Percentiles rank a stretch among this genome's conserved stretches.
phyloP scores from a whole-genome alignment of 805 yeast genomes.

The Yarrowia keelungensis region DNA sequence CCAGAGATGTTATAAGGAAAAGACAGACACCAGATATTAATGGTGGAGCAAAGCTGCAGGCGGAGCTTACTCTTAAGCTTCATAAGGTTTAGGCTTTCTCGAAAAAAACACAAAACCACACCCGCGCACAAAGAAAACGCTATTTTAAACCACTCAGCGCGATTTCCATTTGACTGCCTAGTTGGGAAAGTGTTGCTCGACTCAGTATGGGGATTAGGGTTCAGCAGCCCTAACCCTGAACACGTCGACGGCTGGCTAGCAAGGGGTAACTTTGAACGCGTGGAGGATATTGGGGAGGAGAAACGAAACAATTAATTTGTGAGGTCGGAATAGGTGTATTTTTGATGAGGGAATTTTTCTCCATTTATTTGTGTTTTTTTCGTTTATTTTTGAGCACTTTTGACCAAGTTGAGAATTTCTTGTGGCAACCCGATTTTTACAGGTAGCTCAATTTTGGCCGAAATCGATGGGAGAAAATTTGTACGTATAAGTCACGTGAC shows the following conservation, averaged over 20 bases:
- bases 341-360: too few relatives aligned
- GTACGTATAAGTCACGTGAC: background rate
- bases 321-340: too few relatives aligned
- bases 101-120: background rate
- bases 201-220: background rate
- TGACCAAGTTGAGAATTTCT: background rate
- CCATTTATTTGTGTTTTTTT: background rate
- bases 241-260: conserved; percentile 32
- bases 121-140: conserved; percentile 15
- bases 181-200: conserved; percentile 11
- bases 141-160: conserved; percentile 29
- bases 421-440: background rate
- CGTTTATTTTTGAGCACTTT: background rate
- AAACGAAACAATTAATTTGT: background rate
- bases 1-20: conserved; percentile 24
- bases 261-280: conserved; percentile 9
- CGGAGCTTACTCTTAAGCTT: background rate
- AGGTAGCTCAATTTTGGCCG: background rate
- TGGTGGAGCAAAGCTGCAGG: conserved; percentile 36
- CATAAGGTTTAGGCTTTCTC: background rate
- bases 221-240: background rate
- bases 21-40: conserved; percentile 26
- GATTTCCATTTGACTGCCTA: conserved; percentile 32
- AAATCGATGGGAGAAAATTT: background rate
- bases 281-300: background rate